Conservation (phyloP, 192 early-diverging fungal genomes). For the Dissophora globulifera region DNA sequence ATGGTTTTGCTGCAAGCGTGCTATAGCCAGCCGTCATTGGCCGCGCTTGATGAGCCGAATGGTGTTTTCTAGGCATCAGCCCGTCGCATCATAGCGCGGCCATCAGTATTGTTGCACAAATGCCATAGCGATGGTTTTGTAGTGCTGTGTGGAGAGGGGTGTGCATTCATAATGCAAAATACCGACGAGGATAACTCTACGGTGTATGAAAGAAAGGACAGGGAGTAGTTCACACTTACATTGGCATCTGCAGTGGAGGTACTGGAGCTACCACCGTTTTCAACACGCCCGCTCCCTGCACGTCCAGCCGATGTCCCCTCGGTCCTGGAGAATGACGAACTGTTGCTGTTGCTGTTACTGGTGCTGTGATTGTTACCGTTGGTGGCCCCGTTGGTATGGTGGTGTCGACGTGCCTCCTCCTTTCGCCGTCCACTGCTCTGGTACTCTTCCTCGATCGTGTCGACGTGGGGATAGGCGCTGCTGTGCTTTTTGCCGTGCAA, state of each 20-base stretch:
- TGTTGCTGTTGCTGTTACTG: constrained; percentile 11
- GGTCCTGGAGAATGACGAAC: constrained; percentile 14
- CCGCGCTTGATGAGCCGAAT: neutral
- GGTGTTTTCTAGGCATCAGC: too few species aligned
- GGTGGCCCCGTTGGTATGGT: neutral
- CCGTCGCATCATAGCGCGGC: too few species aligned
- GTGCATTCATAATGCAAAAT: too few species aligned
- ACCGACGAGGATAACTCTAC: too few species aligned
- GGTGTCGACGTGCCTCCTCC: neutral
- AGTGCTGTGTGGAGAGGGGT: too few species aligned
- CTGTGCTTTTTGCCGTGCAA: constrained; percentile 1
- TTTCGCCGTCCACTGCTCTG: neutral
- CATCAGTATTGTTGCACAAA: too few species aligned
- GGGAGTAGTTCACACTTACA: too few species aligned
- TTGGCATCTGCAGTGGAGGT: constrained; percentile 17
- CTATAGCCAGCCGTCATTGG: too few species aligned
- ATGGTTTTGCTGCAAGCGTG: too few species aligned
- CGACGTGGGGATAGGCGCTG: neutral
- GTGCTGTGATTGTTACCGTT: neutral
- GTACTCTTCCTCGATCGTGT: constrained; percentile 2
- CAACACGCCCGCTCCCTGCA: neutral
- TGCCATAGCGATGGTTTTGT: too few species aligned
- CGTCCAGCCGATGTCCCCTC: neutral
- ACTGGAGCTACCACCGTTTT: constrained; percentile 1
- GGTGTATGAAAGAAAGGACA: too few species aligned